Percentiles rank a stretch among this genome's conserved stretches.
phyloP scores from a whole-genome alignment of 179 eudicot species.

The Kewa caespitosa region DNA sequence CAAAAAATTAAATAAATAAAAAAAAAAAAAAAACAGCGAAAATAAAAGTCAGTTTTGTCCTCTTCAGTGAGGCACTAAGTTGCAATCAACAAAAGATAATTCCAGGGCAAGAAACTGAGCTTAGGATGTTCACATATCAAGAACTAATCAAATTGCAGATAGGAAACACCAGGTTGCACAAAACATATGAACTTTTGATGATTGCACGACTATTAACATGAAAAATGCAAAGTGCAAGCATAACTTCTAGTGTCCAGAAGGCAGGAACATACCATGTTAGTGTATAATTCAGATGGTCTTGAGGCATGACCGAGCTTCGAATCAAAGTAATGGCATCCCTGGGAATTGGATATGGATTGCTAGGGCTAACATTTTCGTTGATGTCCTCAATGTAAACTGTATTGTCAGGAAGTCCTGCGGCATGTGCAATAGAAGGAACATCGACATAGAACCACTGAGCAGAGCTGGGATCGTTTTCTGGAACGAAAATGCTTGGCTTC shows the following conservation, averaged over 20 bases:
- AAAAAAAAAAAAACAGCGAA: too few relatives aligned
- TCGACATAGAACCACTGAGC: conserved; percentile 93
- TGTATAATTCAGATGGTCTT: conserved; percentile 89
- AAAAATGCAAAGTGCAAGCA: not conserved
- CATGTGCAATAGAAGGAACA: conserved; percentile 71
- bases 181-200: not conserved
- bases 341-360: conserved; percentile 83
- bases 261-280: conserved; percentile 67
- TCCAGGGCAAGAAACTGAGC: not conserved
- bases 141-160: not conserved
- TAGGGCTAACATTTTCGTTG: conserved; percentile 59
- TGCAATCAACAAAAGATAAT: too few relatives aligned
- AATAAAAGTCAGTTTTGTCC: too few relatives aligned
- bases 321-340: conserved; percentile 71
- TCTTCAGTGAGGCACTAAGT: not conserved
- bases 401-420: conserved; percentile 68
- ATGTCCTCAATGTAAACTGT: conserved; percentile 70
- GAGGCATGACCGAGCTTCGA: conserved; percentile 95
- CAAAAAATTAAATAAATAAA: too few relatives aligned
- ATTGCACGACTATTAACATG: not conserved
- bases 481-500: conserved; percentile 92
- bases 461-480: conserved; percentile 74
- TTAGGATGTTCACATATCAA: not conserved
- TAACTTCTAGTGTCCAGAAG: not conserved
- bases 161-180: too few relatives aligned